A percentile compares a stretch with the other conserved stretches of the same genome.
These are phyloP conservation scores for Erigeron philadelphicus DNA, from an alignment of 140 eudicot species.

Conservation along the genomic window DNA sequence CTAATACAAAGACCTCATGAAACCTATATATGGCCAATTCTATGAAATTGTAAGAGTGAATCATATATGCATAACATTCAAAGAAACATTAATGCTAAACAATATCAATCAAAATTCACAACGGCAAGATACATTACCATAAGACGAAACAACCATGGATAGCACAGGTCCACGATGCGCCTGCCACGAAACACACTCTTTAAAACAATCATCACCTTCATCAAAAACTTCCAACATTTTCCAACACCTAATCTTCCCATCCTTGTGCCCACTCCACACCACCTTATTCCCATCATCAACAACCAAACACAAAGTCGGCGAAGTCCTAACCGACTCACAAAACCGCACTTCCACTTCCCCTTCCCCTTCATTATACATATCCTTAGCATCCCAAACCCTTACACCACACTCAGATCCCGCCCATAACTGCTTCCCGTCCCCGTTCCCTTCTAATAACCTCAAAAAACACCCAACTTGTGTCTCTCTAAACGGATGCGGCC, in stretches of 20 bases:
- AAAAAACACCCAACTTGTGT: slow-evolving; percentile 57
- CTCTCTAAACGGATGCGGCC: slow-evolving; percentile 71
- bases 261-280: slow-evolving; percentile 94
- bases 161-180: slow-evolving; percentile 89
- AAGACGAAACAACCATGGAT: slow-evolving; percentile 62
- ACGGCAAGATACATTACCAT: slow-evolving; percentile 46
- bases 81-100: neutral
- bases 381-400: slow-evolving; percentile 54
- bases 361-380: slow-evolving; percentile 38
- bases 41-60: neutral
- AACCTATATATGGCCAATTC: neutral
- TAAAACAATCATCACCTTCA: slow-evolving; percentile 30
- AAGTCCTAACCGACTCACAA: slow-evolving; percentile 43
- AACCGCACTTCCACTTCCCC: slow-evolving; percentile 39
- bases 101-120: neutral
- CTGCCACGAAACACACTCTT: slow-evolving; percentile 67
- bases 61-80: slow-evolving; percentile 14
- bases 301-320: slow-evolving; percentile 59
- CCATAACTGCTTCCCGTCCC: slow-evolving; percentile 54
- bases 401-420: slow-evolving; percentile 76
- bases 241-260: slow-evolving; percentile 89
- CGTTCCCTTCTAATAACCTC: slow-evolving; percentile 42
- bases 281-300: slow-evolving; percentile 64
- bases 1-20: neutral
- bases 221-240: slow-evolving; percentile 37